Base-by-base conservation (phyloP, 148 eudicot species). In the Vaccinium myrtillus region DNA sequence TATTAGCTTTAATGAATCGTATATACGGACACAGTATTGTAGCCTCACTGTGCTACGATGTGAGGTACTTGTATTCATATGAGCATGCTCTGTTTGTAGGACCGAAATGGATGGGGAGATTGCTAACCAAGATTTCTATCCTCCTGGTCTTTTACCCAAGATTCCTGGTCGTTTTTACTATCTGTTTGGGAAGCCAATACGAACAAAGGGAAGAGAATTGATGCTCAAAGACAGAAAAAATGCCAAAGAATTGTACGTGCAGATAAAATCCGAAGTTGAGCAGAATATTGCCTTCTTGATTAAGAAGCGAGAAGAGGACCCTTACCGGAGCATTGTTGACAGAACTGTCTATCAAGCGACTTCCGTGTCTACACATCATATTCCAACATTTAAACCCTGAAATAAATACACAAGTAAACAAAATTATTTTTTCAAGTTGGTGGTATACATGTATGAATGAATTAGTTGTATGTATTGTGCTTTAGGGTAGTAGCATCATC, bases 141-240 rank as follows among this genome's bases (percentile, higher is more conserved):
- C 91, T 84, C 99, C 98, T 0, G 95, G 94, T 48, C 71, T 97
- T 70, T 78, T 90, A 58, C 99, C 98, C 5, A 97, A 95, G 83
- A 21, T 90, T 25, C 98, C 98, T 0, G 98, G 98, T 48, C 95
- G 98, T 7, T 90, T 94, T 65, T 95, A 95, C 89, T 94, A 85
- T 90, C 87, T 87, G 30, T 95, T 95, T 75, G 96, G 92, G 39
- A 91, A 90, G 90, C 98, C 98, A 2, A 89, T 95, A 74, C 87
- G 89, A 65, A 95, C 98, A 21, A 88, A 86, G 74, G 98, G 96
- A 30, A 91, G 80, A 85, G 86, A 88, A 85, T 88, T 83, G 58
- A 77, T 89, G 82, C 87, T 94, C 32, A 88, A 85, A 75, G 94
- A 94, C 84, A 92, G 46, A 86, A 88, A 88, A 51, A 87, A 86